Evolutionary conservation across 164 flowering plant species (phyloP).

Genomic region (Sextonia rubra): DNA sequence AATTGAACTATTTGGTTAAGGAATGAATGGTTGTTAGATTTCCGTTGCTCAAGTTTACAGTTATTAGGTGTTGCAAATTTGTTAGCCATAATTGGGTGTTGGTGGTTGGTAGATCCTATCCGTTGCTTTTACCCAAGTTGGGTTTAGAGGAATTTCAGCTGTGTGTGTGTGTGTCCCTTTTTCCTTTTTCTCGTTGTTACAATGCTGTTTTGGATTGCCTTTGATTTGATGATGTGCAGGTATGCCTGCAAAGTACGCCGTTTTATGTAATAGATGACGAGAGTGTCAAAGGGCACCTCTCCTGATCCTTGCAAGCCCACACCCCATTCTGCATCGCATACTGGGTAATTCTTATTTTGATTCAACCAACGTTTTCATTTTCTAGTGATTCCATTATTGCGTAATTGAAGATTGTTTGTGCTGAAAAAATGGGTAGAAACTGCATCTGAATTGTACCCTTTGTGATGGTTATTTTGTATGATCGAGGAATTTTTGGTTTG

Average conservation of each 20-base stretch:
- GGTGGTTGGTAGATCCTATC: not conserved
- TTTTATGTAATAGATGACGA: constrained; percentile 19
- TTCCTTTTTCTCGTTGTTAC: too few relatives aligned
- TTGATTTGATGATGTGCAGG: constrained; percentile 19
- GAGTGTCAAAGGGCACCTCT: constrained; percentile 53
- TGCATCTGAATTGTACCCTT: too few relatives aligned
- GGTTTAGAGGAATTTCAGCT: not conserved
- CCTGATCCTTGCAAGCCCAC: constrained; percentile 25
- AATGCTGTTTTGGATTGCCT: not conserved
- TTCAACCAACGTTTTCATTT: too few relatives aligned
- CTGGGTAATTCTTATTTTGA: constrained; percentile 8
- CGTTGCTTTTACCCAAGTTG: not conserved
- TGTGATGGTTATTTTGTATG: not conserved
- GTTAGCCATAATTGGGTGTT: not conserved
- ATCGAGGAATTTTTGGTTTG: not conserved
- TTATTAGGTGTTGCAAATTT: not conserved
- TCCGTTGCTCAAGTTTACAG: not conserved
- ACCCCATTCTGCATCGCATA: constrained; percentile 26
- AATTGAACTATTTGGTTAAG: too few relatives aligned
- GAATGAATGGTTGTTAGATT: not conserved
- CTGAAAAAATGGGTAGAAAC: too few relatives aligned
- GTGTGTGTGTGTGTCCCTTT: too few relatives aligned
- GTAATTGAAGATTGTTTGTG: too few relatives aligned
- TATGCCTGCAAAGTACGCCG: constrained; percentile 12
- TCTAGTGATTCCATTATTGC: not conserved